A percentile compares a stretch with the other conserved stretches of the same genome.
phyloP scores from a whole-genome alignment of 2,329 filamentous ascomycete species.

The Fusarium ramigenum region DNA sequence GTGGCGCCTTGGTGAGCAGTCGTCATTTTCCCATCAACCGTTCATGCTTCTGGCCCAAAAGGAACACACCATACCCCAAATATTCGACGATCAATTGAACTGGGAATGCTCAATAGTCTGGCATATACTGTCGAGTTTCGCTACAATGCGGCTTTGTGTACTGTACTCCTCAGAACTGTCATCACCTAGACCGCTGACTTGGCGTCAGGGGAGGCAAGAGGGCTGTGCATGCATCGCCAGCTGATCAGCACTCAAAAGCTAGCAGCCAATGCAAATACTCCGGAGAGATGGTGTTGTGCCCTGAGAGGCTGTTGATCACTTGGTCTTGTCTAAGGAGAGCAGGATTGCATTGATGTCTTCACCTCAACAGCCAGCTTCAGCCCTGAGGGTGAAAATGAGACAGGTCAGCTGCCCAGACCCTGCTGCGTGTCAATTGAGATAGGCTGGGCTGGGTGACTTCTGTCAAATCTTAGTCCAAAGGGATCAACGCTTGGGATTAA shows the following conservation, averaged over 20 bases:
- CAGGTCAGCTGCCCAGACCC: conserved; percentile 30
- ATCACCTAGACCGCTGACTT: conserved; percentile 11
- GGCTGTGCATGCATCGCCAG: conserved; percentile 28
- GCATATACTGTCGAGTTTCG: background rate
- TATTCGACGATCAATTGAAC: background rate
- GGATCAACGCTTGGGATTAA: conserved; percentile 11
- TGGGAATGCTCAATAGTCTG: conserved; percentile 19
- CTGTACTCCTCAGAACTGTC: background rate
- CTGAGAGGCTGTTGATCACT: conserved; percentile 6
- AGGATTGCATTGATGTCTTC: conserved; percentile 16
- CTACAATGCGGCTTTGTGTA: background rate
- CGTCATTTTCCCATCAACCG: conserved; percentile 7
- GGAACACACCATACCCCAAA: background rate
- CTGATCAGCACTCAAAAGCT: conserved; percentile 22
- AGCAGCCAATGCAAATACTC: conserved; percentile 6
- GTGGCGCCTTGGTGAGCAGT: conserved; percentile 6
- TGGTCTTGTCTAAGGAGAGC: conserved; percentile 9
- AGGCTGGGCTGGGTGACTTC: conserved; percentile 6
- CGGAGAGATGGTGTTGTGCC: conserved; percentile 1
- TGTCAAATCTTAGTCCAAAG: conserved; percentile 13
- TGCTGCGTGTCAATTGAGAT: conserved; percentile 27
- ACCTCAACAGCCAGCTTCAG: conserved; percentile 19
- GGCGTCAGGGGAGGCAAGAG: conserved; percentile 25
- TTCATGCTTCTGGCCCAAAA: background rate
- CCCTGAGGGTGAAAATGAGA: conserved; percentile 24